These are phyloP conservation scores for Colletotrichum paranaense DNA, from an alignment of 2,329 filamentous ascomycete genomes.

Conservation along the genomic window DNA sequence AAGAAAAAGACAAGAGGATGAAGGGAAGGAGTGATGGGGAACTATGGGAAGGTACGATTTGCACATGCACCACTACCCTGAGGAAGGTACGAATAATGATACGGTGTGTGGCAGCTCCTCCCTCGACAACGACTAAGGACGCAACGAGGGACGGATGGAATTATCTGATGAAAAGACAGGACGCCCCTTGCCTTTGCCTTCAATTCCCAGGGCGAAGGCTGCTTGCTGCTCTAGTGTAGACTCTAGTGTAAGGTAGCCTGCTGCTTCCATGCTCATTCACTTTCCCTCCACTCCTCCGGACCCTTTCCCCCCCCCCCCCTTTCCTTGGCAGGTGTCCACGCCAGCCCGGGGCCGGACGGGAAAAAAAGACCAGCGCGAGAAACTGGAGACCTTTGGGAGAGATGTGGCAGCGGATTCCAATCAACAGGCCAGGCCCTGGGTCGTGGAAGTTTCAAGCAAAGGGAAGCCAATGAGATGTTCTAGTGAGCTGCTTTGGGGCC, in stretches of 20 bases:
- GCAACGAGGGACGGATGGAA: not conserved
- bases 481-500: constrained; percentile 6
- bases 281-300: not conserved
- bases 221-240: too few relatives aligned
- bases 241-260: not conserved
- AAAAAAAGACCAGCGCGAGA: not conserved
- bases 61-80: not conserved
- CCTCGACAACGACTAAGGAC: not conserved
- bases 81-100: not conserved
- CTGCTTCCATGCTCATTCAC: not conserved
- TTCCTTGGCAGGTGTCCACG: constrained; percentile 19
- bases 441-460: constrained; percentile 18
- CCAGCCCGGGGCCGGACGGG: constrained; percentile 3
- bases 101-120: not conserved
- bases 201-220: too few relatives aligned
- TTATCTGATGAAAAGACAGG: constrained; percentile 19
- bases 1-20: not conserved
- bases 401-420: not conserved
- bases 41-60: not conserved
- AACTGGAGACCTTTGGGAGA: not conserved
- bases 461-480: constrained; percentile 18
- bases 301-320: not conserved
- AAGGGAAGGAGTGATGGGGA: not conserved
- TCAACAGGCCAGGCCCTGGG: constrained; percentile 21
- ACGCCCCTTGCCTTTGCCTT: not conserved